Base-by-base conservation (phyloP, 75 land plant species). In the Sequoiadendron giganteum region DNA sequence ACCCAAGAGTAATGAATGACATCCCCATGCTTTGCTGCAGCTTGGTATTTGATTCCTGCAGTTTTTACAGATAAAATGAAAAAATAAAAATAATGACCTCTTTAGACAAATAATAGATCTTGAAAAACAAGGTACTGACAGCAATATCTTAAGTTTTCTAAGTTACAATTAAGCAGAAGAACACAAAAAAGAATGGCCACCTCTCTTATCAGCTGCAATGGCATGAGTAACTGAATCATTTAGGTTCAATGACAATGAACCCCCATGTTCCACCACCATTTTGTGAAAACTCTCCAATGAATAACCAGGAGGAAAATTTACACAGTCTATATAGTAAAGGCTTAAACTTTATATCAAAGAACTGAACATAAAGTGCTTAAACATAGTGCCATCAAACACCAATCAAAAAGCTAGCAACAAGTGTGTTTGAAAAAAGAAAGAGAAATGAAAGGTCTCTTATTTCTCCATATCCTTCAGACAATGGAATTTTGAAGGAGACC, bases 231-330 rank as follows among this genome's bases (percentile, higher is more conserved):
- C 99, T 32, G 93, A 86, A 68, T 89, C 91, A 84, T 92, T 96
- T 77, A 98, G 76, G 90, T 98, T 98, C 99, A 98, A 95, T 32
- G 99, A 96, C 89, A 98, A 97, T 10, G 88, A 87, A 38, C 99
- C 99, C 19, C 99, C 99, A 93, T 97, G 90, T 87, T 97, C 99
- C 28, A 86, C 94, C 75, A 97, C 93, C 93, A 95, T 32, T 89
- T 95, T 95, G 91, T 98, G 99, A 79, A 98, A 91, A 79, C 87
- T 91, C 52, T 98, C 99, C 42, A 91, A 85, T 30, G 95, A 90
- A 88, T 91, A 89, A n/a, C 87, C 89, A 48, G 91, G 86, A 52
- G 92, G 92, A 54, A 90, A 88, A 91, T 98, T 98, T 14, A 93
- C 92, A 91, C 96, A 90, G 88, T 96, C 97, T 96, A 81, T 42